phyloP scores from a whole-genome alignment of 2,329 filamentous ascomycete genomes.

The Scedosporium apiospermum region DNA sequence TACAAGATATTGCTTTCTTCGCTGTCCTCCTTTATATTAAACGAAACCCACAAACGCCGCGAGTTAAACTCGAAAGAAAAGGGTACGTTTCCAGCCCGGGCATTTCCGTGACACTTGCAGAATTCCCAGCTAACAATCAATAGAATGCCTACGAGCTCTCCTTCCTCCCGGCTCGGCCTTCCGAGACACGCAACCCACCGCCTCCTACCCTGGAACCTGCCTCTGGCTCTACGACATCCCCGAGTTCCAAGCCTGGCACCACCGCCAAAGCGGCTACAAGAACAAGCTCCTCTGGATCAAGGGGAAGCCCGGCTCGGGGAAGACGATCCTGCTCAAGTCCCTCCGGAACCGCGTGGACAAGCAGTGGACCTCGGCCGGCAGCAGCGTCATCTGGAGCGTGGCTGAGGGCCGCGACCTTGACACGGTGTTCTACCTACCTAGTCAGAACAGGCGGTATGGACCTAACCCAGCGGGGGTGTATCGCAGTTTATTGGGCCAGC shows the following conservation, averaged over 20 bases:
- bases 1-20: slow-evolving; percentile 17
- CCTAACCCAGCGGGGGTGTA: slow-evolving; percentile 15
- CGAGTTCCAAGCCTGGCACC: slow-evolving; percentile 21
- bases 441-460: slow-evolving; percentile 3
- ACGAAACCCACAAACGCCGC: slow-evolving; percentile 14
- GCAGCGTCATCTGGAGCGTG: slow-evolving; percentile 15
- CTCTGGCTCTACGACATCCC: slow-evolving; percentile 22
- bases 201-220: slow-evolving; percentile 18
- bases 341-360: slow-evolving; percentile 16
- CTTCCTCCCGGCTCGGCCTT: slow-evolving; percentile 7
- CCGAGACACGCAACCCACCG: slow-evolving; percentile 11
- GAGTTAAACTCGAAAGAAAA: slow-evolving; percentile 15
- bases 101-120: no score
- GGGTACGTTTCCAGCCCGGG: no score
- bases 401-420: slow-evolving; percentile 15
- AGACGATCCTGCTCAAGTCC: slow-evolving; percentile 18
- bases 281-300: slow-evolving; percentile 22
- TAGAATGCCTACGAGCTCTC: slow-evolving; percentile 16
- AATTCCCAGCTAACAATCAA: background rate
- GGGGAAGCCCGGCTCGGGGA: slow-evolving; percentile 20
- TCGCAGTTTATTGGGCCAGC: slow-evolving; percentile 19
- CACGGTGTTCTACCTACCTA: slow-evolving; percentile 12
- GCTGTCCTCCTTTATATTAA: slow-evolving; percentile 13
- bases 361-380: slow-evolving; percentile 17
- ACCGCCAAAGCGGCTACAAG: slow-evolving; percentile 15